Base-by-base conservation (phyloP, 208 protist species). In the Leishmania guyanensis region DNA sequence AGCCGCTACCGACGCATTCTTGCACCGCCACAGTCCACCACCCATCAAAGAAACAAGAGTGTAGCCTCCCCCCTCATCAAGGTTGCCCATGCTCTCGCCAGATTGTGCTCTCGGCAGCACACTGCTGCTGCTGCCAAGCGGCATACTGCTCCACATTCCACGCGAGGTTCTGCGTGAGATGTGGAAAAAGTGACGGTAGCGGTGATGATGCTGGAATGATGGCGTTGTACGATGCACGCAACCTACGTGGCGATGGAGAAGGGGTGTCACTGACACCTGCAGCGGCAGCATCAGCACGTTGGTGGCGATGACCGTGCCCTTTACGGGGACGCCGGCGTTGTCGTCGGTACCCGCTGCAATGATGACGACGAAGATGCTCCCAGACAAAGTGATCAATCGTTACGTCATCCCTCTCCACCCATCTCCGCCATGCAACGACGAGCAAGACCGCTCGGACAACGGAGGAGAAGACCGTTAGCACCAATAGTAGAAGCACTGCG, bases 401-500 rank as follows among this genome's bases (percentile, higher is more conserved):
- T 6, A 74, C 79, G 51, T 92, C 89, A 62, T 92, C 89, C 14
- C 71, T 53, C 3, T 76, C 83, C 39, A 80, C 65, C 71, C 65
- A 79, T 26, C 79, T 83, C 14, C 82, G 74, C 78, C 86, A 86
- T 56, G 88, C 84, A 46, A 93, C 62, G 14, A 60, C 75, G 4
- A 90, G 68, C 62, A 92, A 72, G 70, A 86, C 69, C 2, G 86
- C 74, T 16, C 83, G 88, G 48, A 90, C 82, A 5, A 80, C 72
- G n/a, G 81, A 79, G 14, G 85, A 72, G n/a, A 87, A 66, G 64
- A 80, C 16, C 26, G 77, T 73, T 14, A 95, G 77, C 12, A 92
- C 46, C 36, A 83, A 17, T 17, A 95, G 77, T 79, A 89, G 68
- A 29, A 89, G 43, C 9, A 90, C 90, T 6, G 82, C 84, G 76